Evolutionary conservation across 164 flowering plant genomes (phyloP).

Genomic region (Houttuynia cordata): DNA sequence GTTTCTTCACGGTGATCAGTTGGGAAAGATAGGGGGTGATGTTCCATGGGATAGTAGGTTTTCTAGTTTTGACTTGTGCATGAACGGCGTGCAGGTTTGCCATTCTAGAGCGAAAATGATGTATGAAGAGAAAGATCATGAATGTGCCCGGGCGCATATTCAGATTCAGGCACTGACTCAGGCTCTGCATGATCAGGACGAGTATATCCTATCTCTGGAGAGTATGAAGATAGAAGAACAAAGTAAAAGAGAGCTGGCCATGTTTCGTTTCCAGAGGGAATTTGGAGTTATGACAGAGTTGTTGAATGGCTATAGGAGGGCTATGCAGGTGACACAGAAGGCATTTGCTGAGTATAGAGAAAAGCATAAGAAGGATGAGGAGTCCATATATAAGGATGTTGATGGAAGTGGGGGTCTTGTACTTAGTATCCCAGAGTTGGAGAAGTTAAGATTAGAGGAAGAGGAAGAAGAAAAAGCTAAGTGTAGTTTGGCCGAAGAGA

Average conservation of each 20-base stretch:
- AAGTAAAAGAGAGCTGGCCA: constrained; percentile 35
- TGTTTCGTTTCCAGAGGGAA: constrained; percentile 46
- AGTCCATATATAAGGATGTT: constrained; percentile 69
- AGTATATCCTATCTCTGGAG: constrained; percentile 29
- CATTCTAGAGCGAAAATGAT: constrained; percentile 33
- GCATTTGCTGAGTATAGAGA: constrained; percentile 57
- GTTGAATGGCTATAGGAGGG: constrained; percentile 57
- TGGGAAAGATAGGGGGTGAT: constrained; percentile 50
- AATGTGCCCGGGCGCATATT: constrained; percentile 16
- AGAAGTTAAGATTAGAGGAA: constrained; percentile 33
- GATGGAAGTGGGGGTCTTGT: constrained; percentile 62
- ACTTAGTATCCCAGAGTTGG: constrained; percentile 41
- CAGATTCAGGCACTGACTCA: constrained; percentile 27
- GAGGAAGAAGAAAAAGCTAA: constrained; percentile 54
- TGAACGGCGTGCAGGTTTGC: constrained; percentile 34
- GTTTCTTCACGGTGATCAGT: constrained; percentile 20
- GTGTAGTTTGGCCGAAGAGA: constrained; percentile 24
- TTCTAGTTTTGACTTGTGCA: constrained; percentile 27
- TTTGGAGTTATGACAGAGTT: constrained; percentile 45
- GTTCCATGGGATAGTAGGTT: constrained; percentile 35
- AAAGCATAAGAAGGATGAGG: constrained; percentile 32
- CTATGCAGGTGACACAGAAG: constrained; percentile 42
- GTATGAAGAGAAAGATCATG: constrained; percentile 39
- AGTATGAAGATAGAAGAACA: constrained; percentile 30
- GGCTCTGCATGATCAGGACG: constrained; percentile 43